Percentiles rank a stretch among this genome's conserved stretches.
These are phyloP conservation scores for Dacryopinax primogenitus DNA, from an alignment of 768 basidiomycete genomes.

Conservation along the genomic window DNA sequence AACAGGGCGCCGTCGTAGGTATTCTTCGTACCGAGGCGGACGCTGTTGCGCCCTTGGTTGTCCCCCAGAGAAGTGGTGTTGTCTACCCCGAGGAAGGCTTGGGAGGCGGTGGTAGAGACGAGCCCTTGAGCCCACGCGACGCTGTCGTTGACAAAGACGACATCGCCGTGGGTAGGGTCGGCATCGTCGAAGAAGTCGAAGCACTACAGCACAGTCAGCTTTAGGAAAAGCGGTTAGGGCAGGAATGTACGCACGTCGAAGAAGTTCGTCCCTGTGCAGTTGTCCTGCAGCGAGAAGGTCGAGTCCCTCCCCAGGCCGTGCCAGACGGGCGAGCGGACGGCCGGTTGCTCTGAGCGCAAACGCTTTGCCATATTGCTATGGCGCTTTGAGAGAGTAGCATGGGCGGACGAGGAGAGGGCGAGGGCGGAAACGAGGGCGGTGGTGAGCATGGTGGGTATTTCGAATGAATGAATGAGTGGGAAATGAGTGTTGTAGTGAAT, in stretches of 20 bases:
- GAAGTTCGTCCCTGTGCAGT: not conserved
- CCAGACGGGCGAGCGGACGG: slow-evolving; percentile 1
- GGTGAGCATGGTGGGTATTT: not conserved
- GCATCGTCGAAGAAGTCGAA: not conserved
- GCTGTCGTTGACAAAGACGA: not conserved
- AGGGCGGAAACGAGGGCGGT: not conserved
- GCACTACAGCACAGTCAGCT: not conserved
- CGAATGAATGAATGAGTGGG: not conserved
- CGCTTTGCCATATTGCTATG: not conserved
- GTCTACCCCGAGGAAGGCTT: slow-evolving; percentile 20
- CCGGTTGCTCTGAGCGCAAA: not conserved
- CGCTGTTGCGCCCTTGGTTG: slow-evolving; percentile 26
- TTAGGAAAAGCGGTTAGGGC: not conserved
- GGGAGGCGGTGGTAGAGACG: not conserved
- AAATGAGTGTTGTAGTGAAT: not conserved
- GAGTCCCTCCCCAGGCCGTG: not conserved
- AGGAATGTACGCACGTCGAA: not conserved
- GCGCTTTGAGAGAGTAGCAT: not conserved
- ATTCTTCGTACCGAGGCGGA: slow-evolving; percentile 24
- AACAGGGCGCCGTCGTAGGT: slow-evolving; percentile 25
- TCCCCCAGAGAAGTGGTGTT: slow-evolving; percentile 22
- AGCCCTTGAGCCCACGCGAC: not conserved
- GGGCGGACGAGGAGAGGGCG: not conserved
- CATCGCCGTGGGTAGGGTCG: slow-evolving; percentile 7
- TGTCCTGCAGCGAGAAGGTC: not conserved